Conservation (phyloP, 2,329 filamentous ascomycete genomes). For the Nemania sp. region DNA sequence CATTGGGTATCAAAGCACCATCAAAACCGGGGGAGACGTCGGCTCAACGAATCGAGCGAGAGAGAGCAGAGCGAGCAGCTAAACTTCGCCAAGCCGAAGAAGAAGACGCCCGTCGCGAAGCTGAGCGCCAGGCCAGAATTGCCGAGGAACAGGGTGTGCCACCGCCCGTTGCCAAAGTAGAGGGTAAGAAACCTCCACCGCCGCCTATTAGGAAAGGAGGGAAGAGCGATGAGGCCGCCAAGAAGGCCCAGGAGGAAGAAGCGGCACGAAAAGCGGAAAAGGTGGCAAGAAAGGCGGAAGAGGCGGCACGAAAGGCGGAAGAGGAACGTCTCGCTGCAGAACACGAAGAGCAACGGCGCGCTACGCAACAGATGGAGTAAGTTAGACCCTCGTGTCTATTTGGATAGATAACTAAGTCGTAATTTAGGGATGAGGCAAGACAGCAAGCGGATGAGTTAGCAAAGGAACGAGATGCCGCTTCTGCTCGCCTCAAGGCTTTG, state of each 20-base stretch:
- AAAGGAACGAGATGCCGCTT: constrained; percentile 78
- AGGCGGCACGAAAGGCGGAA: constrained; percentile 63
- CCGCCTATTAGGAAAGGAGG: constrained; percentile 76
- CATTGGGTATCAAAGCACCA: constrained; percentile 85
- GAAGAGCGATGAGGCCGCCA: constrained; percentile 55
- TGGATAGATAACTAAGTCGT: constrained; percentile 24
- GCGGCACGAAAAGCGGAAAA: constrained; percentile 66
- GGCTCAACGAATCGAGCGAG: constrained; percentile 84
- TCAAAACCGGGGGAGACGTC: constrained; percentile 79
- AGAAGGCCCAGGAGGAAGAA: constrained; percentile 54
- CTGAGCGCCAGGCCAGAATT: constrained; percentile 81
- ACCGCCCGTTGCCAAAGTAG: constrained; percentile 58
- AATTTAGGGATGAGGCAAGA: constrained; percentile 69
- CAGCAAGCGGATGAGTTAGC: constrained; percentile 80
- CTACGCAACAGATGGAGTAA: constrained; percentile 81
- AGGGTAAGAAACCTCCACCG: constrained; percentile 69
- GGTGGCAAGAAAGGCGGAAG: constrained; percentile 63
- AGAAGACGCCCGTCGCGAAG: constrained; percentile 86
- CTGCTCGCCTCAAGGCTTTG: constrained; percentile 81
- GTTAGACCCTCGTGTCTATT: constrained; percentile 46
- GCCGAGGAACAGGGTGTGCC: constrained; percentile 75
- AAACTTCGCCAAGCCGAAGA: constrained; percentile 89
- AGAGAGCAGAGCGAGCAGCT: constrained; percentile 83
- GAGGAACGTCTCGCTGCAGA: constrained; percentile 70
- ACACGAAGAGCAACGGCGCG: constrained; percentile 74